These are phyloP conservation scores for Penicillium antarcticum DNA, from an alignment of 495 filamentous ascomycete genomes.

Conservation along the genomic window DNA sequence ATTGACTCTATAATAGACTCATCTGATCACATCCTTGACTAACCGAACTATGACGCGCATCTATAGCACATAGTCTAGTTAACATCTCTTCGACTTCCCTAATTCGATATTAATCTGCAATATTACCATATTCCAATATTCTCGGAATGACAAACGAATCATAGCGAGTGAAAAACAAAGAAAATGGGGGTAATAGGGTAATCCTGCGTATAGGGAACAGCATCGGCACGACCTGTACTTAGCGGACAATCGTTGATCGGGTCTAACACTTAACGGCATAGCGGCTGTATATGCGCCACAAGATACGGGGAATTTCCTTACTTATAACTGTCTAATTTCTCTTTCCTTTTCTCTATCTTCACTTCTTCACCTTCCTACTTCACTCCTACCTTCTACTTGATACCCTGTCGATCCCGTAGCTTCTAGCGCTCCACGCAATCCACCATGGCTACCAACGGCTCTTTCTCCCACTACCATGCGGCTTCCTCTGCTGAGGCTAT, in stretches of 20 bases:
- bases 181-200: slow-evolving; percentile 22
- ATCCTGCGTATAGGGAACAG: slow-evolving; percentile 40
- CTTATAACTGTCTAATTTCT: slow-evolving; percentile 16
- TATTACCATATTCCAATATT: too few species aligned
- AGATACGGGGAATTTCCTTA: background rate
- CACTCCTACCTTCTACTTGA: background rate
- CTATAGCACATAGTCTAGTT: background rate
- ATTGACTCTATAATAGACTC: background rate
- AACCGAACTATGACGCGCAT: slow-evolving; percentile 3
- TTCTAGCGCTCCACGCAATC: slow-evolving; percentile 15
- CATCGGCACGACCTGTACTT: slow-evolving; percentile 60
- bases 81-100: background rate
- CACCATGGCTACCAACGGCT: slow-evolving; percentile 33
- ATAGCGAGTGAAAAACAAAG: background rate
- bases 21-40: background rate
- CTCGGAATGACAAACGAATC: background rate
- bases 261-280: slow-evolving; percentile 26
- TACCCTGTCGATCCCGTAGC: slow-evolving; percentile 3
- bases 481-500: slow-evolving; percentile 78
- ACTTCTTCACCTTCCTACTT: background rate
- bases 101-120: background rate
- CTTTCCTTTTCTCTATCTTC: slow-evolving; percentile 5
- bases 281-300: slow-evolving; percentile 20
- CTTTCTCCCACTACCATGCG: slow-evolving; percentile 66
- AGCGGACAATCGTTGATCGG: slow-evolving; percentile 48